Percentiles rank a stretch among this genome's conserved stretches.
These are phyloP conservation scores for Mycosphaerella sp. DNA, from an alignment of 2,329 filamentous ascomycete species.

Conservation along the genomic window DNA sequence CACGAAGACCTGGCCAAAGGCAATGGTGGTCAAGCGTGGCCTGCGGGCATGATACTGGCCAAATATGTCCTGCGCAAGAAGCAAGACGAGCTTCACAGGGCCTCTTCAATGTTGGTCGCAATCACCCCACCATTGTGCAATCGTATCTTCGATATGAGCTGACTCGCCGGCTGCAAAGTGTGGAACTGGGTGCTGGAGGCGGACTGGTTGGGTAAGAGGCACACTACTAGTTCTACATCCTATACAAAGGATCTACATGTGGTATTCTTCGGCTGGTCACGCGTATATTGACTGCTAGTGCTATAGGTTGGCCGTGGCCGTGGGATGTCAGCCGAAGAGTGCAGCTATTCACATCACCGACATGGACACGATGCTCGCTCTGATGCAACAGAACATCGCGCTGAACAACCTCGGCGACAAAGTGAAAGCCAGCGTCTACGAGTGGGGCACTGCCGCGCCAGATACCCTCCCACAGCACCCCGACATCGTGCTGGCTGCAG, in stretches of 20 bases:
- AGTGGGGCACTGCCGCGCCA: conserved; percentile 58
- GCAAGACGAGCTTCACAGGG: conserved; percentile 54
- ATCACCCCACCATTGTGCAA: conserved; percentile 5
- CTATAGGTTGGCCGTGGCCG: conserved; percentile 54
- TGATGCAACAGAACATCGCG: conserved; percentile 83
- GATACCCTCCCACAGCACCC: conserved; percentile 49
- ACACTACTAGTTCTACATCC: background rate
- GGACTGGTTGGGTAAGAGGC: conserved; percentile 63
- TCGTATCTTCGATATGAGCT: conserved; percentile 10
- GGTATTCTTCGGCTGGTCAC: background rate
- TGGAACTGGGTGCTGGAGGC: conserved; percentile 88
- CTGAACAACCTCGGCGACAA: conserved; percentile 64
- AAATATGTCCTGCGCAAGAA: conserved; percentile 79
- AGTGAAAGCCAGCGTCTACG: conserved; percentile 64
- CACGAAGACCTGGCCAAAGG: conserved; percentile 82
- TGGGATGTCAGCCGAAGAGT: conserved; percentile 50
- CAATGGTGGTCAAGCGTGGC: conserved; percentile 92
- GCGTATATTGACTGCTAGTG: conserved; percentile 12
- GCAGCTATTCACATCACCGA: conserved; percentile 73
- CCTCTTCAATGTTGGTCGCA: conserved; percentile 65
- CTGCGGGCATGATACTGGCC: conserved; percentile 80
- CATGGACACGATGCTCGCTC: conserved; percentile 72
- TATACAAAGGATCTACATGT: background rate
- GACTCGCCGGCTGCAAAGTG: conserved; percentile 45
- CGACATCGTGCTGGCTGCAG: conserved; percentile 82